A percentile compares a stretch with the other conserved stretches of the same genome.
These are phyloP conservation scores for Vaccinium macrocarpon DNA, from an alignment of 148 eudicot genomes.

Conservation along the genomic window DNA sequence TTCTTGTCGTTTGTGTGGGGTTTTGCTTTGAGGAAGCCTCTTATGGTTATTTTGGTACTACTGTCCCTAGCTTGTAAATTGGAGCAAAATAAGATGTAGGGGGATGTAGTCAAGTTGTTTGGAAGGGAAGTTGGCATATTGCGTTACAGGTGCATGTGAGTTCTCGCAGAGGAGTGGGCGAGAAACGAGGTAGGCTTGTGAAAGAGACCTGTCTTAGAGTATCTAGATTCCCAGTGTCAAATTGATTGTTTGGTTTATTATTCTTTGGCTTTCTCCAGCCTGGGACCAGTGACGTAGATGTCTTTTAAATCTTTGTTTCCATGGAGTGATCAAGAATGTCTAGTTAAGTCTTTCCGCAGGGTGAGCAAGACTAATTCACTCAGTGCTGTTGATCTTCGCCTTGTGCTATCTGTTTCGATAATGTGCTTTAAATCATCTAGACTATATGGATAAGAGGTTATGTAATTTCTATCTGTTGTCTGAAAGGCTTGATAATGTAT, in stretches of 20 bases:
- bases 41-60: background rate
- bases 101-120: background rate
- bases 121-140: background rate
- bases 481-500: background rate
- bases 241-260: background rate
- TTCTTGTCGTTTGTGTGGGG: background rate
- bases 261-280: background rate
- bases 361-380: background rate
- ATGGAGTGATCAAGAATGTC: background rate
- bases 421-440: background rate
- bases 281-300: background rate
- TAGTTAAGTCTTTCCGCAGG: background rate
- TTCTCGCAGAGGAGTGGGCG: background rate
- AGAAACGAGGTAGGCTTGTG: background rate
- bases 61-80: background rate
- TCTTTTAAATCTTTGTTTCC: background rate
- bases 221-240: background rate
- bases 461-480: background rate
- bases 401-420: background rate
- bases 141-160: background rate
- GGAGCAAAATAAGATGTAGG: background rate
- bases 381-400: background rate
- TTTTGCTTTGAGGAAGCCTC: conserved; percentile 8
- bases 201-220: background rate
- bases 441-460: background rate